These are phyloP conservation scores for Lachnellula hyalina DNA, from an alignment of 2,329 filamentous ascomycete genomes.

Conservation along the genomic window DNA sequence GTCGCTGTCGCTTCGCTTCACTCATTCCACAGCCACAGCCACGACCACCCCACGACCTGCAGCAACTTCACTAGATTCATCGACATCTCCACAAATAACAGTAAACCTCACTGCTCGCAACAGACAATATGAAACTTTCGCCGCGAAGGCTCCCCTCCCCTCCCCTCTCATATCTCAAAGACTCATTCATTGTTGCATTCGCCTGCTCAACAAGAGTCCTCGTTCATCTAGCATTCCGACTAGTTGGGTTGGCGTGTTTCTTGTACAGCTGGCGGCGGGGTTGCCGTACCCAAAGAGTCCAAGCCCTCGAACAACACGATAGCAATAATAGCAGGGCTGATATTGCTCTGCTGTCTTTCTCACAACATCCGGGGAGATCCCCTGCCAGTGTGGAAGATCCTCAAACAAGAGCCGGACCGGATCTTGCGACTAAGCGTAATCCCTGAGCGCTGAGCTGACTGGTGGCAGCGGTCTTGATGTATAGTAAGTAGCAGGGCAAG, in stretches of 20 bases:
- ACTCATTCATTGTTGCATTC: background rate
- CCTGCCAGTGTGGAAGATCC: slow-evolving; percentile 26
- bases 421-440: slow-evolving; percentile 28
- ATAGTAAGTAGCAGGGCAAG: background rate
- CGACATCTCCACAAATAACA: slow-evolving; percentile 17
- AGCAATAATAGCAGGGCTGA: slow-evolving; percentile 25
- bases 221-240: background rate
- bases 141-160: slow-evolving; percentile 1
- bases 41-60: slow-evolving; percentile 1
- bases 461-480: slow-evolving; percentile 7
- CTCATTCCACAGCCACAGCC: too few relatives aligned
- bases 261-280: background rate
- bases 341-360: slow-evolving; percentile 25
- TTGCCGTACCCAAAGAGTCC: background rate
- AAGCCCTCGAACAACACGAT: background rate
- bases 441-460: slow-evolving; percentile 16
- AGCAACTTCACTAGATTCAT: background rate
- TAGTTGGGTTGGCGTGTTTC: background rate
- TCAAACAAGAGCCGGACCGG: slow-evolving; percentile 25
- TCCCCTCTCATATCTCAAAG: background rate
- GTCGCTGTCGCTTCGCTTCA: too few relatives aligned
- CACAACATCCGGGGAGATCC: slow-evolving; percentile 24
- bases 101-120: slow-evolving; percentile 16
- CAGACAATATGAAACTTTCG: slow-evolving; percentile 25
- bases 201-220: background rate